Evolutionary conservation across 2,329 filamentous ascomycete species (phyloP).

Genomic region (Tolypocladium pustulatum): DNA sequence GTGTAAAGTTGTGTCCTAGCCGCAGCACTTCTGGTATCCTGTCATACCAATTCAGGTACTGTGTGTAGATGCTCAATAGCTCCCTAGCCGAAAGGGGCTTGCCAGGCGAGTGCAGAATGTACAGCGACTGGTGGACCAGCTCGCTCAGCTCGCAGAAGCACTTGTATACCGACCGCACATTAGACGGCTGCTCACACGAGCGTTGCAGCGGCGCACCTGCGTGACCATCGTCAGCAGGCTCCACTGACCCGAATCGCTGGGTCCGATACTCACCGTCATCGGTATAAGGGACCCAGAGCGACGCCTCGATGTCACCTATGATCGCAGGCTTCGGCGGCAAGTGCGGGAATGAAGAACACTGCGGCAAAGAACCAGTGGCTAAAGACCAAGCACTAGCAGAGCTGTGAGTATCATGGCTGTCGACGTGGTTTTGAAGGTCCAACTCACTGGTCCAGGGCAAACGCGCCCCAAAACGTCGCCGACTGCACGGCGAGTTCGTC

Average conservation of each 20-base stretch:
- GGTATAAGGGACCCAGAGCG: slow-evolving; percentile 48
- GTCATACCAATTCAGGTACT: slow-evolving; percentile 64
- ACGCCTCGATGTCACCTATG: slow-evolving; percentile 49
- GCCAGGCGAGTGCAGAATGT: slow-evolving; percentile 61
- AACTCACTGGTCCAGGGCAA: slow-evolving; percentile 54
- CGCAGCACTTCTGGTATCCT: slow-evolving; percentile 53
- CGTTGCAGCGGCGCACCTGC: slow-evolving; percentile 41
- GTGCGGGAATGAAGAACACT: slow-evolving; percentile 46
- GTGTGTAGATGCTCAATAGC: slow-evolving; percentile 53
- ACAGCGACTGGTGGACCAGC: slow-evolving; percentile 61
- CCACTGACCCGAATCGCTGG: background rate
- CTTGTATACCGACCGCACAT: slow-evolving; percentile 57
- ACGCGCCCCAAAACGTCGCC: slow-evolving; percentile 53
- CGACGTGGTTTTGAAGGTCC: too few relatives aligned
- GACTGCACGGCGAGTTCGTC: slow-evolving; percentile 48
- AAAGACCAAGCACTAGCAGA: slow-evolving; percentile 50
- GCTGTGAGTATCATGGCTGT: slow-evolving; percentile 11
- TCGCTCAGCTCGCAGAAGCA: slow-evolving; percentile 64
- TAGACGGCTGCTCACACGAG: slow-evolving; percentile 51
- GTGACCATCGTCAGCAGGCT: background rate
- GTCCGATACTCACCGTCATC: slow-evolving; percentile 39
- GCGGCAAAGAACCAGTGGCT: slow-evolving; percentile 51
- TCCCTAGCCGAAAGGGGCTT: slow-evolving; percentile 53
- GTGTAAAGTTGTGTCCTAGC: slow-evolving; percentile 59
- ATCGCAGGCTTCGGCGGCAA: slow-evolving; percentile 50